Conservation (phyloP, 176 grass and related monocot genomes). For the Zizania latifolia region DNA sequence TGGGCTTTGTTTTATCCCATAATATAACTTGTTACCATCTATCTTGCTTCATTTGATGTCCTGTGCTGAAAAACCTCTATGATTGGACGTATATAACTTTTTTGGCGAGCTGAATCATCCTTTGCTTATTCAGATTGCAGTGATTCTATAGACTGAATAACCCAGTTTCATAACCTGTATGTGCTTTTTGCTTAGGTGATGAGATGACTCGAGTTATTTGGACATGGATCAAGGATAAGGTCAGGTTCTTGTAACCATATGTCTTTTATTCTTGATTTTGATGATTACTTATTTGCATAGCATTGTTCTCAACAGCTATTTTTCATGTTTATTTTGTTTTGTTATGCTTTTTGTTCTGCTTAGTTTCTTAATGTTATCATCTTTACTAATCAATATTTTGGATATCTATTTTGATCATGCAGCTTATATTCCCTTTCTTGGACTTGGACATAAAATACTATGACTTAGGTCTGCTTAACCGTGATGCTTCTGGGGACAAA, state of each 20-base stretch:
- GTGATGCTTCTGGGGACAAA: conserved; percentile 63
- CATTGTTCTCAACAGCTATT: background rate
- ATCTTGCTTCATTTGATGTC: background rate
- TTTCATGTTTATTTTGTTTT: background rate
- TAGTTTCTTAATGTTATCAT: background rate
- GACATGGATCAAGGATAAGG: conserved; percentile 96
- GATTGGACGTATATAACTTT: background rate
- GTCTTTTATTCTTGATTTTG: background rate
- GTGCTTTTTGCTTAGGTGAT: conserved; percentile 43
- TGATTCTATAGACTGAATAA: background rate
- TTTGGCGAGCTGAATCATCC: background rate
- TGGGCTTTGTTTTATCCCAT: background rate
- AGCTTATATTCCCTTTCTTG: conserved; percentile 93
- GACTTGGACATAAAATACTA: conserved; percentile 96
- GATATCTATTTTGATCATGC: conserved; percentile 23
- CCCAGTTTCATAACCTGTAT: background rate
- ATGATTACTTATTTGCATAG: conserved; percentile 4
- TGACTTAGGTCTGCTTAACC: conserved; percentile 74
- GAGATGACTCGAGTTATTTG: conserved; percentile 91
- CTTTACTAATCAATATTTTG: background rate
- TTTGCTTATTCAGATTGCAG: background rate
- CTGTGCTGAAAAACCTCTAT: background rate
- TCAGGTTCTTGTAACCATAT: conserved; percentile 9
- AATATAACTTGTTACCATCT: background rate
- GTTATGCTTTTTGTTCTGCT: background rate